Percentiles rank a stretch among this genome's conserved stretches.
These are phyloP conservation scores for Murraya koenigii DNA, from an alignment of 345 rosid genomes.

Conservation along the genomic window DNA sequence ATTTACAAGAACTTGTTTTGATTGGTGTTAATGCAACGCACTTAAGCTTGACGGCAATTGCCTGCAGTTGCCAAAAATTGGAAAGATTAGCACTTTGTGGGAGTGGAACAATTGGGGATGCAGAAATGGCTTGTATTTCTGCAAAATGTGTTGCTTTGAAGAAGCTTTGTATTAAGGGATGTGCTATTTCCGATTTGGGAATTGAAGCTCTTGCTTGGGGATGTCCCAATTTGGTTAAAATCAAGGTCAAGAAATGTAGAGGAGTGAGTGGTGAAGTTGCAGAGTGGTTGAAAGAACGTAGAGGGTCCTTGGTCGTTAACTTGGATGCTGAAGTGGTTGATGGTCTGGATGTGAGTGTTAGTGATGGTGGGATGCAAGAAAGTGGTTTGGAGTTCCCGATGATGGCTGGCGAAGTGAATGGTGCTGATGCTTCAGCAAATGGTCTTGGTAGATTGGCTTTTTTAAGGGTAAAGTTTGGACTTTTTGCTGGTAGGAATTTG, in stretches of 20 bases:
- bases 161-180: conserved; percentile 84
- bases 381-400: conserved; percentile 32
- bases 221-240: conserved; percentile 72
- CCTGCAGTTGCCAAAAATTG: conserved; percentile 54
- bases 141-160: conserved; percentile 61
- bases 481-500: conserved; percentile 50
- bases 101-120: conserved; percentile 65
- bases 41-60: conserved; percentile 47
- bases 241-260: conserved; percentile 80
- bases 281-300: conserved; percentile 55
- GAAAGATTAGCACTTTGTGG: conserved; percentile 82
- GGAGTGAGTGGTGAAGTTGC: conserved; percentile 53
- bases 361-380: conserved; percentile 44
- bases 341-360: conserved; percentile 27
- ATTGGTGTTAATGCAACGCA: conserved; percentile 74
- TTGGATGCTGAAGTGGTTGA: conserved; percentile 53
- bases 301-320: conserved; percentile 53
- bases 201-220: conserved; percentile 71
- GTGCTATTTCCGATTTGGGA: conserved; percentile 58
- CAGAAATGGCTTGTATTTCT: conserved; percentile 63
- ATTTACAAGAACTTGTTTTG: conserved; percentile 77
- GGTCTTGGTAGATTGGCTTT: conserved; percentile 51
- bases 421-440: conserved; percentile 30
- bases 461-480: conserved; percentile 53
- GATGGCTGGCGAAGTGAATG: conserved; percentile 29